Base-by-base conservation (phyloP, 768 basidiomycete species). In the Lactifluus subvellereus region DNA sequence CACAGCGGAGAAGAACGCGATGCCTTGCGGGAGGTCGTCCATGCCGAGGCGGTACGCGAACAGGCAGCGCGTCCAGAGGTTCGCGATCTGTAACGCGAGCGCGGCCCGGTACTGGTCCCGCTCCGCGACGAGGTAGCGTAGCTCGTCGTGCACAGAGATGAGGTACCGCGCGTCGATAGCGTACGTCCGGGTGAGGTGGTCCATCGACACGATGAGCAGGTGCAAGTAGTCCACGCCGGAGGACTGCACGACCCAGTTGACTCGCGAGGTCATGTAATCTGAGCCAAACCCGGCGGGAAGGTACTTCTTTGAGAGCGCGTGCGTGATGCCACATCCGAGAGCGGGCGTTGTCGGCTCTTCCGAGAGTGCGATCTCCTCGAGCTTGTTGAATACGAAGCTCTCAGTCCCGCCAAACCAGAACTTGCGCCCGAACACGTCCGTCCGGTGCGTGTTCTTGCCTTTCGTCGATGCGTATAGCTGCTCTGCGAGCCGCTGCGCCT, bases 171-270 rank as follows among this genome's bases (percentile, higher is more conserved):
- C 95, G 11, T 88, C 70, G 70, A 98, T 97, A 67, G 82, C 75
- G 76, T 95, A 98, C 58, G 84, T 86, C 50, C 75, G 73, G 60
- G 88, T 85, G 42, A 99, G 83, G 72, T 96, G 81, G 64, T 94
- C 85, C 95, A 98, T 98, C 6, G 93, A 84, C 52, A 95, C 92
- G 70, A 99, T 93, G 62, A 98, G 83, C 43, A 99, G 85, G 70
- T 99, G 97, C 9, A 98, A 86, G 71, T 99, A 98, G 74, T 98
- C 97, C 48, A 98, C 96, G 4, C 96, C 97, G 0, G 94, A 97
- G 4, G 95, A 98, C 70, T 98, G 97, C 6, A 98, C 97, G 54
- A 95, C 97, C 97, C 97, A 98, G 71, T 99, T 99, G 77, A 98
- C 95, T 48, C 97, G 85, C 6, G 94, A 97, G 0, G 97, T 89